phyloP scores from a whole-genome alignment of 768 basidiomycete genomes.

The Leccinellum luteum region DNA sequence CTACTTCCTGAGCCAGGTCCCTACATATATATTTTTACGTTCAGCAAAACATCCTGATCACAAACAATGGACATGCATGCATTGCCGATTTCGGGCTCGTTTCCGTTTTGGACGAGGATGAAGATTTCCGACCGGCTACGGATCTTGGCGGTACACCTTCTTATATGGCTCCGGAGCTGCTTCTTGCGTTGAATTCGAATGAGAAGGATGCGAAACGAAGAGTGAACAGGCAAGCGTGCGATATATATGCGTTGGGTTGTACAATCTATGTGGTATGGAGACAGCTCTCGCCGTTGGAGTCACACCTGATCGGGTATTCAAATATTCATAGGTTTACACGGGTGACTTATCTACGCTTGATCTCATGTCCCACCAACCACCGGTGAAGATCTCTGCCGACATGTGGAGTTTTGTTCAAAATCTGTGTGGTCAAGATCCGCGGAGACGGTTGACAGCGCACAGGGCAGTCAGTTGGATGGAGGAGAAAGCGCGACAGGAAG shows the following conservation, averaged over 20 bases:
- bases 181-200: neutral
- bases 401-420: conserved; percentile 32
- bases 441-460: conserved; percentile 23
- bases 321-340: conserved; percentile 18
- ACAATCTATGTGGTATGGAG: conserved; percentile 37
- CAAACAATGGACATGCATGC: conserved; percentile 39
- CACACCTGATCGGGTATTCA: neutral
- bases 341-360: neutral
- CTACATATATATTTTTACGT: conserved; percentile 10
- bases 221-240: conserved; percentile 30
- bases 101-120: conserved; percentile 16
- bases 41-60: conserved; percentile 50
- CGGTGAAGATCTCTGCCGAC: conserved; percentile 14
- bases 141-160: conserved; percentile 13
- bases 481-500: conserved; percentile 10
- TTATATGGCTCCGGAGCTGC: conserved; percentile 28
- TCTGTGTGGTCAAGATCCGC: conserved; percentile 23
- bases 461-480: conserved; percentile 26
- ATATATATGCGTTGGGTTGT: conserved; percentile 43
- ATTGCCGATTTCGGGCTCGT: conserved; percentile 50
- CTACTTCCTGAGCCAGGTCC: neutral
- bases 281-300: neutral
- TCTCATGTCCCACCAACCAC: conserved; percentile 4
- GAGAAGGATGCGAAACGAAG: conserved; percentile 1
- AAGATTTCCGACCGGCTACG: conserved; percentile 8